These are phyloP conservation scores for Sphagnum fallax DNA, from an alignment of 228 moss, liverwort and hornwort species.

Conservation along the genomic window DNA sequence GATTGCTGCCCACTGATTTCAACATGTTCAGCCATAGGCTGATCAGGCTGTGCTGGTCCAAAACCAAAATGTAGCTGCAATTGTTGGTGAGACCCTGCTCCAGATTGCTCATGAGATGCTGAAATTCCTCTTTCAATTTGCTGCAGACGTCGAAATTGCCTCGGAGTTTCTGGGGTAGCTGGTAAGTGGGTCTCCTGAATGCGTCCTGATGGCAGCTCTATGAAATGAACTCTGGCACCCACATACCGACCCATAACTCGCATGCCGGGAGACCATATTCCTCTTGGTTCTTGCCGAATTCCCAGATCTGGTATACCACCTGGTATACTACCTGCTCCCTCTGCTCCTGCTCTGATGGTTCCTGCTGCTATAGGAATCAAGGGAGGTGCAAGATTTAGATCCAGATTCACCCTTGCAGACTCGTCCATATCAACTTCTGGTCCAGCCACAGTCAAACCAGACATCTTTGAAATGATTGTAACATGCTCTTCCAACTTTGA, in stretches of 20 bases:
- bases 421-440: neutral
- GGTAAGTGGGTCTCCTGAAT: neutral
- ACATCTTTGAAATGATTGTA: neutral
- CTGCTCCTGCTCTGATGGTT: neutral
- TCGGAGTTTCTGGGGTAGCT: neutral
- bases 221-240: neutral
- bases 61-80: too few relatives aligned
- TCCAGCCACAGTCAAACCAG: neutral
- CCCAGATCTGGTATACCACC: neutral
- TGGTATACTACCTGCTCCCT: neutral
- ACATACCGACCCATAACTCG: neutral
- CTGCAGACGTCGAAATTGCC: neutral
- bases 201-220: neutral
- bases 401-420: neutral
- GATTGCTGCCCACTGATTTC: neutral
- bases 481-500: too few relatives aligned
- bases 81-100: too few relatives aligned
- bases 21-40: neutral
- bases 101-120: neutral
- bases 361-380: neutral
- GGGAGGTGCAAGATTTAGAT: neutral
- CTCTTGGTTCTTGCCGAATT: neutral
- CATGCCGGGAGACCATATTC: neutral
- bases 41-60: neutral
- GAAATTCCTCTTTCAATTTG: neutral